Evolutionary conservation across 1,284 basidiomycete species (phyloP).

Genomic region (Leccinum pachyderme): DNA sequence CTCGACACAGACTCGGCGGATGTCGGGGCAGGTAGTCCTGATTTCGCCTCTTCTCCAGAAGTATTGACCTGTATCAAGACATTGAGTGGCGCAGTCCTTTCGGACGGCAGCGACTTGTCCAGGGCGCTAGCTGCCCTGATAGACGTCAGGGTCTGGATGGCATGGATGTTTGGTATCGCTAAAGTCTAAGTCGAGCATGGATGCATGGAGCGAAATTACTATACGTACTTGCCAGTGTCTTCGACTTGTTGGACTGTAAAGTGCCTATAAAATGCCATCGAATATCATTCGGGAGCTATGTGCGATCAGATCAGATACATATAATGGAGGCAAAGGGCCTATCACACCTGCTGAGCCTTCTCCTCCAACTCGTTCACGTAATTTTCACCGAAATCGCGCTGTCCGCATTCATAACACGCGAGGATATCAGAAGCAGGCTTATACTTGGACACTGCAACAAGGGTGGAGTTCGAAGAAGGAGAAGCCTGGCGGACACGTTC

Average conservation of each 20-base stretch:
- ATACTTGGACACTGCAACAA: constrained; percentile 94
- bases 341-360: constrained; percentile 72
- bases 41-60: constrained; percentile 87
- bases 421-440: constrained; percentile 89
- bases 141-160: constrained; percentile 90
- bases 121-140: constrained; percentile 81
- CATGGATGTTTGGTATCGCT: constrained; percentile 89
- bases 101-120: constrained; percentile 69
- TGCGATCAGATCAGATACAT: constrained; percentile 5
- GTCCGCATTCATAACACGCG: constrained; percentile 76
- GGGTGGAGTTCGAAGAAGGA: constrained; percentile 31
- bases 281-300: constrained; percentile 77
- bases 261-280: constrained; percentile 98
- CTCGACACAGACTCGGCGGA: constrained; percentile 20
- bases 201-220: constrained; percentile 1
- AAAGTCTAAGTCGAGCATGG: constrained; percentile 8
- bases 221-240: constrained; percentile 73
- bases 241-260: constrained; percentile 94
- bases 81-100: constrained; percentile 45
- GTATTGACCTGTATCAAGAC: constrained; percentile 95
- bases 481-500: constrained; percentile 44
- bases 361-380: constrained; percentile 96
- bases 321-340: background rate
- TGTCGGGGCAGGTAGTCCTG: constrained; percentile 67
- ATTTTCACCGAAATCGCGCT: constrained; percentile 96